Evolutionary conservation across 2,329 filamentous ascomycete genomes (phyloP).

Genomic region (Chaetomiaceae sp.): DNA sequence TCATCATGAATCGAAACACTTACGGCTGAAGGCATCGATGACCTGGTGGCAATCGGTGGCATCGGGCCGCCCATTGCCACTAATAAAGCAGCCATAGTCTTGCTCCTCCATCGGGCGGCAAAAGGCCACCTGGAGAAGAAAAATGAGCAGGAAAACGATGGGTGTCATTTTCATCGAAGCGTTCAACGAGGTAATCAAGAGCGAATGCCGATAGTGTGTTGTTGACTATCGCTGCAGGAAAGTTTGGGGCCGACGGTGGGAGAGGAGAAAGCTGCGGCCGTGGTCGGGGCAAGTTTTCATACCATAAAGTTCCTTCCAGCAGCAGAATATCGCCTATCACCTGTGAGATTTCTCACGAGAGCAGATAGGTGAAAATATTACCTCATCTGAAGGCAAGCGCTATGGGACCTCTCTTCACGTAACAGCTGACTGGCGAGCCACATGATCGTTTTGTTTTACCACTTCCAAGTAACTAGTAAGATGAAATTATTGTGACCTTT

Average conservation of each 20-base stretch:
- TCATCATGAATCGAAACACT: neutral
- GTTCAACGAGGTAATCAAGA: neutral
- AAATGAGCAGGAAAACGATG: neutral
- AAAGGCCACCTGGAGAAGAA: neutral
- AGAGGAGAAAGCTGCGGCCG: neutral
- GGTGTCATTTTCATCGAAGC: neutral
- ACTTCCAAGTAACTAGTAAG: too few relatives aligned
- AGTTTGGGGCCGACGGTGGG: neutral
- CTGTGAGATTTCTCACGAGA: too few relatives aligned
- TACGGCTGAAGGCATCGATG: neutral
- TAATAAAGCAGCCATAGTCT: neutral
- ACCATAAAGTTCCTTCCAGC: too few relatives aligned
- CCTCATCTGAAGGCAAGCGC: too few relatives aligned
- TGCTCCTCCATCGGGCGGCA: neutral
- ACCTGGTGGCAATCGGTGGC: neutral
- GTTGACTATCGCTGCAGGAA: neutral
- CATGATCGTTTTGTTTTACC: too few relatives aligned
- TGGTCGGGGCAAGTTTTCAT: too few relatives aligned
- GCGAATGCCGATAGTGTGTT: neutral
- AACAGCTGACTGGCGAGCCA: too few relatives aligned
- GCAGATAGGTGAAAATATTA: too few relatives aligned
- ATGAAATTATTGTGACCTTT: too few relatives aligned
- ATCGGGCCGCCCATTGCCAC: neutral
- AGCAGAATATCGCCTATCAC: too few relatives aligned
- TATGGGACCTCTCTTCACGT: too few relatives aligned